Evolutionary conservation across 129 eudicot species (phyloP), one percentile per base, ranked within the genome.

Genomic region (Heracleum sosnowskyi): DNA sequence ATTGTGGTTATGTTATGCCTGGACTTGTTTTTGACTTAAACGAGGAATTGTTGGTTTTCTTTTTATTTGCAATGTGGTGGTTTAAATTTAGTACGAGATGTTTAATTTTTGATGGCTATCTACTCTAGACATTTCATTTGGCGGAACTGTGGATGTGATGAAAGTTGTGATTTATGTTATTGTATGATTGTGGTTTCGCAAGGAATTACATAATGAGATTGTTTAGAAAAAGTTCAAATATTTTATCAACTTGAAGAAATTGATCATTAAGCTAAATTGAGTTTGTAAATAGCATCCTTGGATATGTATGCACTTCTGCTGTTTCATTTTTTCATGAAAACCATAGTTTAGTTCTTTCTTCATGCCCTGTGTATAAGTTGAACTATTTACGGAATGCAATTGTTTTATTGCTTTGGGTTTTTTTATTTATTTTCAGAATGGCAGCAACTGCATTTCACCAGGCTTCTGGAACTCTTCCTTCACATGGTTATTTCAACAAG

Each of bases 361-460:
- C 18, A 12, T 41, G 24, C 60, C 49, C 18, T 29, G 37, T 42
- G 39, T 13, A 24, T 10, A 41, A 37, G 46, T 73, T 22, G 35
- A 24, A 41, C 17, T 1, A 17, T 16, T 49, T 40, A 26, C 20
- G 8, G 16, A 37, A 74, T 16, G 4, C 8, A 28, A 24, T 78
- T 42, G 22, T 35, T 37, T 34, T 15, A 45, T 69, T 51, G 16
- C 77, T 69, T 47, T 35, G 69, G 69, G 40, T 63, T 69, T 37
- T 63, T 69, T 37, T 53, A 16, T 64, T 31, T 8, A 45, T 68
- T 76, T 79, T 83, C 84, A 91, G 96, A 82, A 95, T 95, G 98
- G 92, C 92, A 55, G 85, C 97, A 69, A 82, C 93, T n/a, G 81
- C 86, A 24, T 86, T 88, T 76, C 88, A 84, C 74, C 93, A 88